Conservation (phyloP, 139 green algal genomes). For the Chlorella vulgaris region DNA sequence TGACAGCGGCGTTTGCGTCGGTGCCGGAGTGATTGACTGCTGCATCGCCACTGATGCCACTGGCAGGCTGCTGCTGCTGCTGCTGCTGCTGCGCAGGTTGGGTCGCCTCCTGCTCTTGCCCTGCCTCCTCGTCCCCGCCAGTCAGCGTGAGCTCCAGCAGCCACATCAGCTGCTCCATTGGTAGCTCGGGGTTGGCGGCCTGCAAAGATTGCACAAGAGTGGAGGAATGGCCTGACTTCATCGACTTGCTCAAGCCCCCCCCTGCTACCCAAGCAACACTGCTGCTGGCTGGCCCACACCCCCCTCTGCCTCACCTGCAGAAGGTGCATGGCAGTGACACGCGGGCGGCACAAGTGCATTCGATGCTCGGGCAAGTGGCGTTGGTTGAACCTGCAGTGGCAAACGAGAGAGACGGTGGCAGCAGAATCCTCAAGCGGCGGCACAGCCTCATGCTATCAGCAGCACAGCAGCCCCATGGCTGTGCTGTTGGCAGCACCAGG, state of each 20-base stretch:
- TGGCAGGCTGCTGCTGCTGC: background rate
- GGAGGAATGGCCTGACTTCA: background rate
- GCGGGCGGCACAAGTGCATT: constrained; percentile 38
- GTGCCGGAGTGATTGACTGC: background rate
- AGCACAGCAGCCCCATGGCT: too few relatives aligned
- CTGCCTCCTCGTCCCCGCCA: constrained; percentile 2
- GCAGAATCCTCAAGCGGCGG: too few relatives aligned
- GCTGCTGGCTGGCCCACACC: too few relatives aligned
- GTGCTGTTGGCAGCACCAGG: too few relatives aligned
- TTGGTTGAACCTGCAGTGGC: constrained; percentile 53
- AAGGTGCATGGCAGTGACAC: constrained; percentile 45
- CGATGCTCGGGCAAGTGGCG: constrained; percentile 45
- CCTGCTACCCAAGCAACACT: too few relatives aligned
- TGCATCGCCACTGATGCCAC: background rate
- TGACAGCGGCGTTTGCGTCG: background rate
- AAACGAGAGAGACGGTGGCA: background rate
- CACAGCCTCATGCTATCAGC: too few relatives aligned
- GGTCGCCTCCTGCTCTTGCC: background rate
- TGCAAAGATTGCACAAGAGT: background rate
- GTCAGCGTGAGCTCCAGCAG: constrained; percentile 44
- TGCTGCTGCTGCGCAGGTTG: constrained; percentile 3
- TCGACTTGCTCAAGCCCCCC: background rate
- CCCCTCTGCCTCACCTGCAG: too few relatives aligned
- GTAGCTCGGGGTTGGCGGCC: constrained; percentile 54
- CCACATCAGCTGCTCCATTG: constrained; percentile 47